phyloP scores from a whole-genome alignment of 352 stramenopile genomes.

The Pythium chondricola region DNA sequence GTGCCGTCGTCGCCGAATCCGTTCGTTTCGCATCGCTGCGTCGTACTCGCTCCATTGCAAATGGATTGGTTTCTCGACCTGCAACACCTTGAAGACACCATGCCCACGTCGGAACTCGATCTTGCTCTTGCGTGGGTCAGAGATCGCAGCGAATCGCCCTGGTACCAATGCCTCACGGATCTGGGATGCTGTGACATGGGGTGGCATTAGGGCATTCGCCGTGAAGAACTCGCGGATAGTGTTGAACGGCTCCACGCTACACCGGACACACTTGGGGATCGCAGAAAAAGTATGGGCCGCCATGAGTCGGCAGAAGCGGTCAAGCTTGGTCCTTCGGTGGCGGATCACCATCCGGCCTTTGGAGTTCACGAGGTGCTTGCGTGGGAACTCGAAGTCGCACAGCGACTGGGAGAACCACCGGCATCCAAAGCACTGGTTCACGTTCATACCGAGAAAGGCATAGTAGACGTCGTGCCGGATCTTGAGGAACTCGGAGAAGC shows the following conservation, averaged over 20 bases:
- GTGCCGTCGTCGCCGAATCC: conserved; percentile 12
- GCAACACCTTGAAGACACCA: conserved; percentile 52
- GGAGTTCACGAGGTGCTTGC: conserved; percentile 50
- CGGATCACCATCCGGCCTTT: conserved; percentile 34
- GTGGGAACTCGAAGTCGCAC: conserved; percentile 49
- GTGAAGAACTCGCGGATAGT: conserved; percentile 65
- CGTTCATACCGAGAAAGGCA: conserved; percentile 35
- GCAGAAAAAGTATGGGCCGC: conserved; percentile 67
- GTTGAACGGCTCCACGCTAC: conserved; percentile 47
- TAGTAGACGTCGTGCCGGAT: conserved; percentile 41
- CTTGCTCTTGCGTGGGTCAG: conserved; percentile 69
- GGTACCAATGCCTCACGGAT: conserved; percentile 29
- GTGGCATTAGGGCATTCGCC: conserved; percentile 21
- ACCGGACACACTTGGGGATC: conserved; percentile 64
- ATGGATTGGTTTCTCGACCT: conserved; percentile 57
- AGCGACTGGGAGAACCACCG: conserved; percentile 65
- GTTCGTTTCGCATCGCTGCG: conserved; percentile 7
- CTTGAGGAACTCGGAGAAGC: conserved; percentile 68
- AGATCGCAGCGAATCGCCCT: conserved; percentile 51
- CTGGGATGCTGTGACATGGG: conserved; percentile 17
- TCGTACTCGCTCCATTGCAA: conserved; percentile 34
- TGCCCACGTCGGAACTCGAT: conserved; percentile 63
- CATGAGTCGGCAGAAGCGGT: conserved; percentile 53
- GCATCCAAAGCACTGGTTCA: conserved; percentile 69
- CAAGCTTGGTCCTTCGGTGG: conserved; percentile 37